A percentile compares a stretch with the other conserved stretches of the same genome.
Conservation (phyloP, 2,329 filamentous ascomycete genomes). For the Aspergillus luchuensis region DNA sequence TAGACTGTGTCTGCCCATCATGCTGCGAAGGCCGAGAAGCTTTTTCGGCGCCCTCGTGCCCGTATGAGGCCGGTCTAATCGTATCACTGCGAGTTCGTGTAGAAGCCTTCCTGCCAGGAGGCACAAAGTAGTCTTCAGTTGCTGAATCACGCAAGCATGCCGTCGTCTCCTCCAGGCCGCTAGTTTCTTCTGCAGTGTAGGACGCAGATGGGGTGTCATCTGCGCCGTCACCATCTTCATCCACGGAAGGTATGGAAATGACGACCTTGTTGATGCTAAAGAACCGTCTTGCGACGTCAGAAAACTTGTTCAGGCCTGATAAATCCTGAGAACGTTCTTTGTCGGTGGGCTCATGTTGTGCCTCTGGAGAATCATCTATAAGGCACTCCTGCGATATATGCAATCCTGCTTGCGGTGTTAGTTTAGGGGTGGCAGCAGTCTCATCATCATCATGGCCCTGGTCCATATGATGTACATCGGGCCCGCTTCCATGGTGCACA, state of each 20-base stretch:
- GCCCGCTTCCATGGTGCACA: neutral
- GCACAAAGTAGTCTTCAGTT: constrained; percentile 27
- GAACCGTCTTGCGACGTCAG: constrained; percentile 38
- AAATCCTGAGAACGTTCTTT: constrained; percentile 21
- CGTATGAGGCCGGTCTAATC: constrained; percentile 14
- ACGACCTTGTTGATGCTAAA: constrained; percentile 38
- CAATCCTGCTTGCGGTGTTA: constrained; percentile 23
- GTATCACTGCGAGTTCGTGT: constrained; percentile 24
- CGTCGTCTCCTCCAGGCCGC: constrained; percentile 26
- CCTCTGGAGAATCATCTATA: constrained; percentile 9
- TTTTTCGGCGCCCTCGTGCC: constrained; percentile 15
- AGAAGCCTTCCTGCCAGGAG: constrained; percentile 27
- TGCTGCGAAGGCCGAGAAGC: constrained; percentile 8
- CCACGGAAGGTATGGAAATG: constrained; percentile 39
- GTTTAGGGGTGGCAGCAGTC: constrained; percentile 33
- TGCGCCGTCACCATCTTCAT: constrained; percentile 13
- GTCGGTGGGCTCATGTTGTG: constrained; percentile 17
- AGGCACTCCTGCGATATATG: constrained; percentile 16
- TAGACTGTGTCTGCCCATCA: constrained; percentile 9
- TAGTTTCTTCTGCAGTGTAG: constrained; percentile 17
- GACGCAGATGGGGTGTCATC: constrained; percentile 13
- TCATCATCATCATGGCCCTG: constrained; percentile 18
- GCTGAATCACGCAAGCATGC: constrained; percentile 25
- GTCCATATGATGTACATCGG: neutral
- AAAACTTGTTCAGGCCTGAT: constrained; percentile 22